phyloP scores from a whole-genome alignment of 2,329 filamentous ascomycete genomes.

The Cercospora sp. region DNA sequence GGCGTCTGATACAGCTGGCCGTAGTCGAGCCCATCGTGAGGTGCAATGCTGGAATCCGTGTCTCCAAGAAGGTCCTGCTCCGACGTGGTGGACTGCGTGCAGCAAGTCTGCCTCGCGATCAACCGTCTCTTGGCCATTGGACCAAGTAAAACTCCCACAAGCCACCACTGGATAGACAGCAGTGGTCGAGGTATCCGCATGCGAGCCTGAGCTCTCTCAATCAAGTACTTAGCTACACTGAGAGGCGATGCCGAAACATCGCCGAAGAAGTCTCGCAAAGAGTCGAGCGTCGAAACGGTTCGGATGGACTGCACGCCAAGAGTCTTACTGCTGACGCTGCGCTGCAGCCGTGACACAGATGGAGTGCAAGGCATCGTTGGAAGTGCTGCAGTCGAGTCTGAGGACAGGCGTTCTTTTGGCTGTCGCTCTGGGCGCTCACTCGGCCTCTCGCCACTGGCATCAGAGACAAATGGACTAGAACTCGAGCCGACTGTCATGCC shows the following conservation, averaged over 20 bases:
- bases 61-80: slow-evolving; percentile 18
- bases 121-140: slow-evolving; percentile 41
- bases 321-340: slow-evolving; percentile 19
- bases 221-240: slow-evolving; percentile 35
- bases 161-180: slow-evolving; percentile 40
- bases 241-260: slow-evolving; percentile 35
- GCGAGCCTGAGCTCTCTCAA: slow-evolving; percentile 33
- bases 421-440: neutral
- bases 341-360: neutral
- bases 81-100: neutral
- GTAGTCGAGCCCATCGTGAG: slow-evolving; percentile 26
- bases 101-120: slow-evolving; percentile 15
- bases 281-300: slow-evolving; percentile 27
- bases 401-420: slow-evolving; percentile 9
- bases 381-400: slow-evolving; percentile 15
- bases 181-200: slow-evolving; percentile 35
- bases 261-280: slow-evolving; percentile 31
- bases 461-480: slow-evolving; percentile 19
- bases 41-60: neutral
- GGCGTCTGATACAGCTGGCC: slow-evolving; percentile 30
- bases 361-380: slow-evolving; percentile 3
- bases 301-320: slow-evolving; percentile 15
- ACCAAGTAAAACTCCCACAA: slow-evolving; percentile 36
- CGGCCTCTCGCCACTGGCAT: slow-evolving; percentile 4
- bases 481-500: slow-evolving; percentile 3